Evolutionary conservation across 257 asterid genomes (phyloP).

Genomic region (Solanum bulbocastanum): DNA sequence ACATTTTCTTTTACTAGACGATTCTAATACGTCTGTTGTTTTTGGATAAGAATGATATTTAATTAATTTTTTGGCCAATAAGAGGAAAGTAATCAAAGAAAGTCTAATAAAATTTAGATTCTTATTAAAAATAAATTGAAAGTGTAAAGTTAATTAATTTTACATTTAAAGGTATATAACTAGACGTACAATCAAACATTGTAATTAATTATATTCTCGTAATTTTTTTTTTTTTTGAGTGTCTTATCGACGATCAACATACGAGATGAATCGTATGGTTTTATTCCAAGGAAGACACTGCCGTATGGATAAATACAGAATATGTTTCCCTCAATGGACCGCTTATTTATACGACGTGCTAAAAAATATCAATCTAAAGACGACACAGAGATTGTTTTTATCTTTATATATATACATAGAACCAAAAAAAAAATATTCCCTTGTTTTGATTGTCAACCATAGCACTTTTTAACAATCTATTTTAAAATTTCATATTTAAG

Average conservation of each 20-base stretch:
- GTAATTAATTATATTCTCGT: background rate
- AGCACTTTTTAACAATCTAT: background rate
- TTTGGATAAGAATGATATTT: background rate
- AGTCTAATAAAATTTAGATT: background rate
- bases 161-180: background rate
- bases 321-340: background rate
- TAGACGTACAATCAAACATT: background rate
- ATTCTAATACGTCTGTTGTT: background rate
- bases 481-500: too few relatives aligned
- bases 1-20: background rate
- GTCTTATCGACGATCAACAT: background rate
- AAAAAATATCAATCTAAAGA: background rate
- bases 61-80: background rate
- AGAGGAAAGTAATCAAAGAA: background rate
- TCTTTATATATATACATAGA: background rate
- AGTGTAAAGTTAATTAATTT: background rate
- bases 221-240: rapidly evolving
- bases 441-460: background rate
- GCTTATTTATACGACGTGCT: background rate
- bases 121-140: background rate
- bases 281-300: background rate
- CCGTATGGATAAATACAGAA: background rate
- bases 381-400: background rate
- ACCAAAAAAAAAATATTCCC: background rate
- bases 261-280: background rate